phyloP scores from a whole-genome alignment of 129 eudicot species.

The Apium graveolens region DNA sequence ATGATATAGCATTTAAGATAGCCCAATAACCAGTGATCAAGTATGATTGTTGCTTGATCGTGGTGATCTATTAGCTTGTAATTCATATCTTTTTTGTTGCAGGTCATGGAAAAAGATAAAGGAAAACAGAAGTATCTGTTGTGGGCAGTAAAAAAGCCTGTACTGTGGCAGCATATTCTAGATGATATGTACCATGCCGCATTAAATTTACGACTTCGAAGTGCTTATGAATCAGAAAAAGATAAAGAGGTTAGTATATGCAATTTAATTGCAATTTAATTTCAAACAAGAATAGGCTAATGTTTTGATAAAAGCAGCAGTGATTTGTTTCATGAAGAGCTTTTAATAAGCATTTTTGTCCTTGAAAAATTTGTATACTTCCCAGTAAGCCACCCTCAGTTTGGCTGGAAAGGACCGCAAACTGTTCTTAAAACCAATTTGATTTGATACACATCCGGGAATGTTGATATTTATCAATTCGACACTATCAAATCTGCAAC shows the following conservation, averaged over 20 bases:
- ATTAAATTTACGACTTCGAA: slow-evolving; percentile 61
- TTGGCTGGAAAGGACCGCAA: not conserved
- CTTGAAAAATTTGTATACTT: not conserved
- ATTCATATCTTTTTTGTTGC: slow-evolving; percentile 1
- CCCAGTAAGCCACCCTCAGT: not conserved
- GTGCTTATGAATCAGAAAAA: slow-evolving; percentile 47
- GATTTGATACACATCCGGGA: not conserved
- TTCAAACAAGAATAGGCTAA: not conserved
- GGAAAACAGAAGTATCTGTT: slow-evolving; percentile 20
- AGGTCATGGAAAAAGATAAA: slow-evolving; percentile 9
- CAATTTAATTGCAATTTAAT: too few species aligned
- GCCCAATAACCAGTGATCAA: not conserved
- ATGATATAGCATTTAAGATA: not conserved
- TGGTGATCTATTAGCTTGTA: not conserved
- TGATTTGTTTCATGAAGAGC: not conserved
- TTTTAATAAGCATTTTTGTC: not conserved
- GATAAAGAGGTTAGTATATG: slow-evolving; percentile 52
- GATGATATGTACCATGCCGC: slow-evolving; percentile 96
- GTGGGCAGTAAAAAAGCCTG: slow-evolving; percentile 56
- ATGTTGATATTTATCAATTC: not conserved
- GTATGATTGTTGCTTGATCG: not conserved
- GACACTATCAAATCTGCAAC: not conserved
- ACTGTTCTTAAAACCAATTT: not conserved
- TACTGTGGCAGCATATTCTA: slow-evolving; percentile 46
- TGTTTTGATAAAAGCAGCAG: not conserved